A percentile compares a stretch with the other conserved stretches of the same genome.
These are phyloP conservation scores for Sugiyamaella xylanicola DNA, from an alignment of 1,139 yeast genomes.

Conservation along the genomic window DNA sequence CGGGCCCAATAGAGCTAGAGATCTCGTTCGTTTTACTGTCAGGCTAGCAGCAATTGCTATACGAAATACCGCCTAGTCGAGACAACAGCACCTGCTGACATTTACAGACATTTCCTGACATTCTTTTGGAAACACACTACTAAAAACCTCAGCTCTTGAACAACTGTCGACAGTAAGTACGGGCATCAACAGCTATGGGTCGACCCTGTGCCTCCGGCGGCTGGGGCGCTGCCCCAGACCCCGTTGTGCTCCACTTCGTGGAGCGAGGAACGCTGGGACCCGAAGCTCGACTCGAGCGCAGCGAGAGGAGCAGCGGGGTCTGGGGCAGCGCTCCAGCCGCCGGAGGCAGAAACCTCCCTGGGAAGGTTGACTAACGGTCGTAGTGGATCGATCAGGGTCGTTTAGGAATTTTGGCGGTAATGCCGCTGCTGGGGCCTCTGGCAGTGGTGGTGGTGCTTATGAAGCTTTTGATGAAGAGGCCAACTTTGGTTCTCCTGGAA, in stretches of 20 bases:
- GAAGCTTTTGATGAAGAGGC: slow-evolving; percentile 22
- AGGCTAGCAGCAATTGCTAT: too few species aligned
- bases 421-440: background rate
- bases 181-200: too few species aligned
- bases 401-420: slow-evolving; percentile 16
- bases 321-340: slow-evolving; percentile 1
- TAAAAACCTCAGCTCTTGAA: too few species aligned
- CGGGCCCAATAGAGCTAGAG: too few species aligned
- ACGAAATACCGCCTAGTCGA: too few species aligned
- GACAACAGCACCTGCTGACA: too few species aligned
- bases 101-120: too few species aligned
- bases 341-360: background rate
- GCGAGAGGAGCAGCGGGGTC: background rate
- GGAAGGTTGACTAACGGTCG: background rate
- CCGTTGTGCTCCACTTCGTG: background rate
- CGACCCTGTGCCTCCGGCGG: background rate
- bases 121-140: too few species aligned
- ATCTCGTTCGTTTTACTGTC: too few species aligned
- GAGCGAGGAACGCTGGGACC: background rate
- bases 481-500: slow-evolving; percentile 20
- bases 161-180: too few species aligned
- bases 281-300: background rate
- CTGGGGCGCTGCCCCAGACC: background rate
- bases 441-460: slow-evolving; percentile 13
- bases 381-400: slow-evolving; percentile 24